phyloP scores from a whole-genome alignment of 1,284 basidiomycete species.

The Xerocomus amazonicus region DNA sequence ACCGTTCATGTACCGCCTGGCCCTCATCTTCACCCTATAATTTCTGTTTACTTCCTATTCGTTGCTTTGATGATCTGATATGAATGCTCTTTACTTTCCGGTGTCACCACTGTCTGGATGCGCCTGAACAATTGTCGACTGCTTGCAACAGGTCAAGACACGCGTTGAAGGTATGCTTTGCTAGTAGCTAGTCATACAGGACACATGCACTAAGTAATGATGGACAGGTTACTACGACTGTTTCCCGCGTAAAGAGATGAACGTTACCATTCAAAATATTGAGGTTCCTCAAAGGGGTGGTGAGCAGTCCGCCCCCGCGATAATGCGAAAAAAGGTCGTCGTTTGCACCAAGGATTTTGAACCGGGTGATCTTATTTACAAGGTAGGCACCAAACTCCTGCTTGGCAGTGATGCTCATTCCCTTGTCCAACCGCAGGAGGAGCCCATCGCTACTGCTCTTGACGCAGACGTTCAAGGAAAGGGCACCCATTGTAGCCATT shows the following conservation, averaged over 20 bases:
- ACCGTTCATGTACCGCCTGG: constrained; percentile 25
- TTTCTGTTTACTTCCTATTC: constrained; percentile 18
- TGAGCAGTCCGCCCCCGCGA: constrained; percentile 27
- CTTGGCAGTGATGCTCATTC: not conserved
- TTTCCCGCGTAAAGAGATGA: constrained; percentile 69
- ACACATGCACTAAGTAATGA: constrained; percentile 25
- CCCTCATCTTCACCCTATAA: constrained; percentile 19
- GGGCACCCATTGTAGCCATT: constrained; percentile 68
- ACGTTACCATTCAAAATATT: constrained; percentile 55
- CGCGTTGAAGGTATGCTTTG: constrained; percentile 71
- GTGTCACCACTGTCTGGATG: constrained; percentile 24
- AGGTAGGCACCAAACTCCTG: constrained; percentile 38
- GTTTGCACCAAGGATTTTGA: constrained; percentile 65
- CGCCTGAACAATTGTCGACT: constrained; percentile 14
- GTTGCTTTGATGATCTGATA: constrained; percentile 59
- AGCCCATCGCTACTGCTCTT: constrained; percentile 62
- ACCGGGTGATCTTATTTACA: constrained; percentile 72
- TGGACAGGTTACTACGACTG: constrained; percentile 65
- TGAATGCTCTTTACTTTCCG: constrained; percentile 40
- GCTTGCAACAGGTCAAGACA: constrained; percentile 50
- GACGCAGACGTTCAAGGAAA: constrained; percentile 65
- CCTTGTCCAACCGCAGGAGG: constrained; percentile 47
- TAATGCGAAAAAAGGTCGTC: constrained; percentile 49
- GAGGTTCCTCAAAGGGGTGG: constrained; percentile 32
- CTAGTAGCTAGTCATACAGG: constrained; percentile 17